Percentiles rank a stretch among this genome's conserved stretches.
These are phyloP conservation scores for Cyclocybe aegerita DNA, from an alignment of 768 basidiomycete genomes.

Conservation along the genomic window DNA sequence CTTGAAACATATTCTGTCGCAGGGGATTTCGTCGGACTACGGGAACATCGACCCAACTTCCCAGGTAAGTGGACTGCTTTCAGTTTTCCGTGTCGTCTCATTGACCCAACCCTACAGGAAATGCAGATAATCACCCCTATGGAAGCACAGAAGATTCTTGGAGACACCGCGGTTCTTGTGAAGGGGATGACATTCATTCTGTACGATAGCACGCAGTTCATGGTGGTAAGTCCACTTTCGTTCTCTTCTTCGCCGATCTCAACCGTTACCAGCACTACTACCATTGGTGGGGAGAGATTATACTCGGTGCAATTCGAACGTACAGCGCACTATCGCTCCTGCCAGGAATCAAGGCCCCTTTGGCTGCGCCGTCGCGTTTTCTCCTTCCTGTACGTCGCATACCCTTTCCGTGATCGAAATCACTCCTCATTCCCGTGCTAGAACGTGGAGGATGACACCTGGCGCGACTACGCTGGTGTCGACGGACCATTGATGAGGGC, in stretches of 20 bases:
- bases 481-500: constrained; percentile 65
- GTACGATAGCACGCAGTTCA: constrained; percentile 19
- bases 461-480: constrained; percentile 63
- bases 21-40: too few species aligned
- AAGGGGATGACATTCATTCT: constrained; percentile 15
- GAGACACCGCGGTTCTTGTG: constrained; percentile 11
- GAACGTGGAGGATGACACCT: constrained; percentile 31
- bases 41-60: too few species aligned
- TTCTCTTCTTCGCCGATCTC: too few species aligned
- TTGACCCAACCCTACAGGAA: too few species aligned
- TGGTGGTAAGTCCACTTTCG: constrained; percentile 12
- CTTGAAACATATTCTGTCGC: constrained; percentile 38
- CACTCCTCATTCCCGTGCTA: background rate
- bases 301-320: constrained; percentile 39
- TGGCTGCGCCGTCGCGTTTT: constrained; percentile 2
- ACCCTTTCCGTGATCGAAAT: background rate
- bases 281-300: constrained; percentile 43
- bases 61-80: too few species aligned
- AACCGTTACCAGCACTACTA: constrained; percentile 38
- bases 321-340: constrained; percentile 13
- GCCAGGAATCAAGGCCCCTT: background rate
- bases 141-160: too few species aligned
- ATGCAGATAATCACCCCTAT: too few species aligned
- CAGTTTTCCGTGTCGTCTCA: too few species aligned
- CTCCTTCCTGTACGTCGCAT: constrained; percentile 7